Evolutionary conservation across 352 stramenopile species (phyloP).

Genomic region (Phytopythium cucurbitacearum): DNA sequence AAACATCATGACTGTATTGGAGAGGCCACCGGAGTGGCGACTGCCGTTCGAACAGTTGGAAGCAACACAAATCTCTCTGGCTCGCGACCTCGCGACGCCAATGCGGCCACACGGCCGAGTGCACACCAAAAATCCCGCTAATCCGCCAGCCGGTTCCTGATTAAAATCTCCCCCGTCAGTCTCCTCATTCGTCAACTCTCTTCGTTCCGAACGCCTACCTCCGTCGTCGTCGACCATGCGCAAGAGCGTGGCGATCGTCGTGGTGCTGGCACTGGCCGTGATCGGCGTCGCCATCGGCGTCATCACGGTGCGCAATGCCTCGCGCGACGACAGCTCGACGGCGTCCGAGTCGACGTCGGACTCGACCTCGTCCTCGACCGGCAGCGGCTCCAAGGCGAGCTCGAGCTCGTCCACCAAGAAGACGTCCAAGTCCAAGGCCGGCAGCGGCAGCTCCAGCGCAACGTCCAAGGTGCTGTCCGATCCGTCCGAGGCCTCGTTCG

Average conservation of each 20-base stretch:
- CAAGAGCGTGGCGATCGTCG: conserved; percentile 28
- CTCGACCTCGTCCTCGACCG: conserved; percentile 10
- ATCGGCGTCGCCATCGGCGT: conserved; percentile 43
- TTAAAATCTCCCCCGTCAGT: no score
- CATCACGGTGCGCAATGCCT: conserved; percentile 21
- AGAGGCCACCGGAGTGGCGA: no score
- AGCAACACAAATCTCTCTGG: no score
- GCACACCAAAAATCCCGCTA: no score
- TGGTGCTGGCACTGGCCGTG: conserved; percentile 40
- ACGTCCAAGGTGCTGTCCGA: conserved; percentile 18
- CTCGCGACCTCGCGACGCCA: no score
- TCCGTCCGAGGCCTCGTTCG: conserved; percentile 41
- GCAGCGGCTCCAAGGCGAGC: conserved; percentile 10
- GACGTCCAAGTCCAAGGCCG: conserved; percentile 17
- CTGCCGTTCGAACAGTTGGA: no score
- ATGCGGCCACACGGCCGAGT: no score
- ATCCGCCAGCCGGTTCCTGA: no score
- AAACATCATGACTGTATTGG: no score
- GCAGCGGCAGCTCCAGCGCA: conserved; percentile 21
- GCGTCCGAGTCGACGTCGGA: conserved; percentile 15
- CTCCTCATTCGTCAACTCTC: no score
- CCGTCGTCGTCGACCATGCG: no score
- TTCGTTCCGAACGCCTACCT: no score
- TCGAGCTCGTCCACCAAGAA: conserved; percentile 20
- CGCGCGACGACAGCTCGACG: conserved; percentile 20